Evolutionary conservation across 2,329 filamentous ascomycete genomes (phyloP).

Genomic region (Zarea fungicola): DNA sequence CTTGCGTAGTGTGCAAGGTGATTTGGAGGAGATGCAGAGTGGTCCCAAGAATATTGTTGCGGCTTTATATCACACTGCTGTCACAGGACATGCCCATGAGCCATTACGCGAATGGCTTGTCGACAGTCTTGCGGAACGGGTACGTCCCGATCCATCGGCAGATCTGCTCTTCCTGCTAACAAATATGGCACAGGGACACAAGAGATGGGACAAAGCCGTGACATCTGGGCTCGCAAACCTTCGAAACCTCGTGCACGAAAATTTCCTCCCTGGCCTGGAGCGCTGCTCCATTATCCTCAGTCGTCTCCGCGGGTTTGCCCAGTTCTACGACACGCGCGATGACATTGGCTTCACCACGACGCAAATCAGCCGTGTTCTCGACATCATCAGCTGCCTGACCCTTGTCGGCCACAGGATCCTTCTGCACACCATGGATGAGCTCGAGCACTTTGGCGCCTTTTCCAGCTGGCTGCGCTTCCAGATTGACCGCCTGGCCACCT

Average conservation of each 20-base stretch:
- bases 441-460: slow-evolving; percentile 71
- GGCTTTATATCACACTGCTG: slow-evolving; percentile 76
- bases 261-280: slow-evolving; percentile 82
- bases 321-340: slow-evolving; percentile 64
- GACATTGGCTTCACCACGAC: slow-evolving; percentile 61
- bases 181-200: slow-evolving; percentile 64
- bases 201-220: slow-evolving; percentile 90
- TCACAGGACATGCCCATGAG: slow-evolving; percentile 74
- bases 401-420: slow-evolving; percentile 71
- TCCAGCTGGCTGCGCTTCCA: slow-evolving; percentile 79
- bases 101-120: slow-evolving; percentile 82
- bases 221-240: slow-evolving; percentile 71
- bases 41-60: slow-evolving; percentile 61
- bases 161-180: neutral
- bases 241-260: slow-evolving; percentile 74
- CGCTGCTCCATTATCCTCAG: slow-evolving; percentile 76
- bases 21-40: slow-evolving; percentile 55
- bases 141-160: slow-evolving; percentile 35
- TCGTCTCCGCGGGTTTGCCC: slow-evolving; percentile 75
- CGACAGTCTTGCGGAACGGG: slow-evolving; percentile 73
- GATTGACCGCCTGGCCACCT: slow-evolving; percentile 69
- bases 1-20: slow-evolving; percentile 69
- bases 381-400: slow-evolving; percentile 69
- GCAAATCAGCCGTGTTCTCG: slow-evolving; percentile 60
- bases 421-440: slow-evolving; percentile 66